Evolutionary conservation across 257 asterid genomes (phyloP).

Genomic region (Salvia hispanica): DNA sequence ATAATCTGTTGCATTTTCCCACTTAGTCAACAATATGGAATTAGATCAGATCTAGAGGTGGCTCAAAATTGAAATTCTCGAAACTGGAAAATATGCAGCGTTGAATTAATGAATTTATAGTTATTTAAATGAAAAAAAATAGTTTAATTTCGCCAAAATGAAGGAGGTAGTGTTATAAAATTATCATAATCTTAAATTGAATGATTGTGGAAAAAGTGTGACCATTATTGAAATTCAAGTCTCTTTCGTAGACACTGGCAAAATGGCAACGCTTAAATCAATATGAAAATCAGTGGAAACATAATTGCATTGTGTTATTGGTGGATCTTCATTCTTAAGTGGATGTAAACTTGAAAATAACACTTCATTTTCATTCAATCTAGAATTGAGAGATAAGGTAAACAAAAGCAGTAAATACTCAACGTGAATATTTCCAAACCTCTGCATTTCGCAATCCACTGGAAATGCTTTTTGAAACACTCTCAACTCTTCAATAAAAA

Average conservation of each 20-base stretch:
- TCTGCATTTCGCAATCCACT: background rate
- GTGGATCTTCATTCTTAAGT: background rate
- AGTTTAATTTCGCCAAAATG: no score
- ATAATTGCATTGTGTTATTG: background rate
- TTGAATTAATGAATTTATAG: background rate
- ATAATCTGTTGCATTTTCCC: no score
- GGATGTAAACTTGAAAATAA: background rate
- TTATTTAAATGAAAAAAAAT: background rate
- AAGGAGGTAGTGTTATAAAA: background rate
- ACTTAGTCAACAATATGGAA: no score
- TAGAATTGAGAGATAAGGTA: background rate
- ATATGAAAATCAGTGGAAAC: background rate
- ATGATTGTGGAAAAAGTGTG: constrained; percentile 9
- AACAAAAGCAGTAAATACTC: no score
- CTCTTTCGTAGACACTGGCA: background rate
- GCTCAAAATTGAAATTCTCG: no score
- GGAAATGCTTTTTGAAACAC: background rate
- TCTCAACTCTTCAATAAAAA: no score
- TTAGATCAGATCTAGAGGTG: no score
- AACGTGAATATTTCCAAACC: no score
- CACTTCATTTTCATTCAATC: no score
- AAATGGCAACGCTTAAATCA: background rate
- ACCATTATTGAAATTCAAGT: constrained; percentile 29
- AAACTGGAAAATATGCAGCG: no score
- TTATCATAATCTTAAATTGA: background rate